Evolutionary conservation across 148 eudicot species (phyloP).

Genomic region (Amaranthus hypochondriacus): DNA sequence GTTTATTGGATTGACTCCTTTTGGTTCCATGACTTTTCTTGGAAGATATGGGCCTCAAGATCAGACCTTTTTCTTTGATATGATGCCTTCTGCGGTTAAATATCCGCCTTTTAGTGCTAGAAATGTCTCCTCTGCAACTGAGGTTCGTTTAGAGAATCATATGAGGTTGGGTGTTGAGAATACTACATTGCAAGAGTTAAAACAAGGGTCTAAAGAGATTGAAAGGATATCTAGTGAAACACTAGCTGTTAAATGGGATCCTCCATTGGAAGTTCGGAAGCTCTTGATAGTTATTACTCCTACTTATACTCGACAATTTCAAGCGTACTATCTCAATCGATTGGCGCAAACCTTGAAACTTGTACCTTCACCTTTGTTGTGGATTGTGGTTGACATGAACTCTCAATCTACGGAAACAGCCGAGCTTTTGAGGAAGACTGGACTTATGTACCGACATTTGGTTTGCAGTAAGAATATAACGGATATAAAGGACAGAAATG

Average conservation of each 20-base stretch:
- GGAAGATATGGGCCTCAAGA: slow-evolving; percentile 41
- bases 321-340: slow-evolving; percentile 68
- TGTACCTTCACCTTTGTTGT: slow-evolving; percentile 62
- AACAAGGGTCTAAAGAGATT: slow-evolving; percentile 21
- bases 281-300: slow-evolving; percentile 84
- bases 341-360: slow-evolving; percentile 67
- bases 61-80: slow-evolving; percentile 42
- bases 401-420: slow-evolving; percentile 68
- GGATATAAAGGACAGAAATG: slow-evolving; percentile 44
- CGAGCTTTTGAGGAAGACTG: slow-evolving; percentile 60
- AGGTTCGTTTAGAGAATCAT: slow-evolving; percentile 14
- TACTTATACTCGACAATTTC: slow-evolving; percentile 50
- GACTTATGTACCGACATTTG: slow-evolving; percentile 82
- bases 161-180: slow-evolving; percentile 18
- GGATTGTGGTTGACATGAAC: slow-evolving; percentile 84
- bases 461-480: slow-evolving; percentile 59
- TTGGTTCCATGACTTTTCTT: slow-evolving; percentile 41
- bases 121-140: slow-evolving; percentile 26
- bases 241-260: slow-evolving; percentile 29
- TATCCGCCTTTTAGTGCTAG: slow-evolving; percentile 26
- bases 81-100: slow-evolving; percentile 35
- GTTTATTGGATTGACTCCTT: slow-evolving; percentile 64
- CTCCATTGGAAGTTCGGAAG: slow-evolving; percentile 32
- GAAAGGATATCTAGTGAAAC: slow-evolving; percentile 23
- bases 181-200: slow-evolving; percentile 19